A percentile compares a stretch with the other conserved stretches of the same genome.
These are phyloP conservation scores for Panicum miliaceum DNA, from an alignment of 176 grass and related monocot species.

Conservation along the genomic window DNA sequence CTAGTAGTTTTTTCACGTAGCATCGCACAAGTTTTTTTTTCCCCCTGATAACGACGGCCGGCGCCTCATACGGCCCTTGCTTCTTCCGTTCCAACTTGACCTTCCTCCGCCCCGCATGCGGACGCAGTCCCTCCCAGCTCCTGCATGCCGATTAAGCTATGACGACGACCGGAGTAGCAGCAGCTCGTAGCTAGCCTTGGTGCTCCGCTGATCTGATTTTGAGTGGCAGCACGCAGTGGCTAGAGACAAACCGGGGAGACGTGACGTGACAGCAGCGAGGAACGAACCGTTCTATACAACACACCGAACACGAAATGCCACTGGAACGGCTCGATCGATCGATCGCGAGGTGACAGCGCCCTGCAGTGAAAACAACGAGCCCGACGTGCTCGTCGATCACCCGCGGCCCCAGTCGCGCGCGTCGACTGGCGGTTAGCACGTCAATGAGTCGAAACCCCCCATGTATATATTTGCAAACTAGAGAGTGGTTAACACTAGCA, in stretches of 20 bases:
- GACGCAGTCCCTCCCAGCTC: not conserved
- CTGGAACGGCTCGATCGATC: not conserved
- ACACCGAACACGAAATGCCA: not conserved
- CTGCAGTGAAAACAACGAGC: not conserved
- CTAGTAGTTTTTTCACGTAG: not conserved
- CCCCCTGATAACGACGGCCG: slow-evolving; percentile 28
- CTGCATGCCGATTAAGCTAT: not conserved
- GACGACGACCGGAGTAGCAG: not conserved
- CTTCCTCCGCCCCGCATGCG: slow-evolving; percentile 11
- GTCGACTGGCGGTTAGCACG: slow-evolving; percentile 37
- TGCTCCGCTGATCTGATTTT: not conserved
- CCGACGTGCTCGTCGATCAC: not conserved
- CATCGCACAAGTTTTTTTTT: not conserved
- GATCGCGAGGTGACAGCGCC: not conserved
- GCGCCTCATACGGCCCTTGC: not conserved
- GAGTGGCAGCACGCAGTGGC: not conserved
- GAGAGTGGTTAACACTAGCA: slow-evolving; percentile 50
- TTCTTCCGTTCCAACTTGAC: slow-evolving; percentile 44
- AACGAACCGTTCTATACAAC: not conserved
- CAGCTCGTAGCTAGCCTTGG: not conserved
- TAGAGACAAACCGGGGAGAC: slow-evolving; percentile 9
- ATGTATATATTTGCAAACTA: not conserved
- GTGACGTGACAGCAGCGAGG: not conserved
- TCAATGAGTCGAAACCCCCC: slow-evolving; percentile 20
- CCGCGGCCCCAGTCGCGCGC: not conserved